Conservation (phyloP, 2,329 filamentous ascomycete genomes). For the Alternaria sp. region DNA sequence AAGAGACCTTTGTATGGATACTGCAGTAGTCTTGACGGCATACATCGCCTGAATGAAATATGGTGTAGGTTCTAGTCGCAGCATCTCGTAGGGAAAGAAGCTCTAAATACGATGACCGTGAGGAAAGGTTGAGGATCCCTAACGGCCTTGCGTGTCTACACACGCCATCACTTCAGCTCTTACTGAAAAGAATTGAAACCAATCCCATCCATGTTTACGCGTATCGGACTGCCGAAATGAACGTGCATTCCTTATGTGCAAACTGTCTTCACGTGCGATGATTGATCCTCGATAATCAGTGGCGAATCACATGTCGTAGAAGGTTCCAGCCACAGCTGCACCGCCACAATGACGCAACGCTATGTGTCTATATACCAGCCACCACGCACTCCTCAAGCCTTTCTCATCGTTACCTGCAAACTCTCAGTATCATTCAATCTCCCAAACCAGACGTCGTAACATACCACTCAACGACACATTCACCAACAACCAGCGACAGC, state of each 20-base stretch:
- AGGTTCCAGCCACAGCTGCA: slow-evolving; percentile 38
- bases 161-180: background rate
- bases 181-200: background rate
- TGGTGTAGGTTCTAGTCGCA: background rate
- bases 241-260: background rate
- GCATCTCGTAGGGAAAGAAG: background rate
- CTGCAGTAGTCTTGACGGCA: background rate
- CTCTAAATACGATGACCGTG: no score
- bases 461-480: background rate
- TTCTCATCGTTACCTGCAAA: background rate
- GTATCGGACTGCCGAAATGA: no score
- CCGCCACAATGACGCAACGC: slow-evolving; percentile 40
- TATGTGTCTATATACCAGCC: background rate
- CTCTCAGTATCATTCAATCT: no score
- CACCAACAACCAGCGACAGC: slow-evolving; percentile 1
- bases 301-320: slow-evolving; percentile 23
- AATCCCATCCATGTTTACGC: background rate
- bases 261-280: slow-evolving; percentile 3
- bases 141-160: background rate
- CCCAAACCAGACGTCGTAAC: no score
- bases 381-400: background rate
- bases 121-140: background rate
- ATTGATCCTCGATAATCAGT: slow-evolving; percentile 1
- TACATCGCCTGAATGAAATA: background rate
- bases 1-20: background rate